Evolutionary conservation across 345 rosid species (phyloP).

Genomic region (Eucalyptus pauciflora): DNA sequence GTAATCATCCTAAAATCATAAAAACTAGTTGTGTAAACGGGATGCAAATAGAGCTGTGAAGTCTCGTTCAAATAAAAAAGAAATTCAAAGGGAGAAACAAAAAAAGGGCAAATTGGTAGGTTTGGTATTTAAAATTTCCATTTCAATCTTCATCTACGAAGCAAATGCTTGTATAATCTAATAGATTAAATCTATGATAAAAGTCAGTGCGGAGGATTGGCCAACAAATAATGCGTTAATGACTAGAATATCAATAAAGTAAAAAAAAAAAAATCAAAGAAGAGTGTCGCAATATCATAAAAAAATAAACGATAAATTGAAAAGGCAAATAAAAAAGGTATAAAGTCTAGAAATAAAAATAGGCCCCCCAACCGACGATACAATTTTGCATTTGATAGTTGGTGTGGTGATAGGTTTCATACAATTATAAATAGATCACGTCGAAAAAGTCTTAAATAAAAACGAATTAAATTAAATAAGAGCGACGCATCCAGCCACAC

Average conservation of each 20-base stretch:
- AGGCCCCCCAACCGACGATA: not conserved
- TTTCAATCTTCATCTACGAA: not conserved
- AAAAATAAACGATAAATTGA: no score
- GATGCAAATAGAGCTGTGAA: not conserved
- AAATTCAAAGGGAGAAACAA: not conserved
- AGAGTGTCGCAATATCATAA: rapidly evolving
- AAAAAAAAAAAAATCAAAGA: no score
- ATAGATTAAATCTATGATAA: not conserved
- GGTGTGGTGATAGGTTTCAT: no score
- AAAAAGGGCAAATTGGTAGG: not conserved
- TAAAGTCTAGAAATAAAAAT: not conserved
- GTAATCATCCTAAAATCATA: not conserved
- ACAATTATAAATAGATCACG: not conserved
- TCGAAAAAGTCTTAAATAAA: no score
- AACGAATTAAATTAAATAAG: no score
- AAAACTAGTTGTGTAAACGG: not conserved
- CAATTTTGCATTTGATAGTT: no score
- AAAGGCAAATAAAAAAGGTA: not conserved
- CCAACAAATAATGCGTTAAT: not conserved
- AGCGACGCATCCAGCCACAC: not conserved
- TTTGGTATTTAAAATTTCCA: not conserved
- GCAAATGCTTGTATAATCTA: not conserved
- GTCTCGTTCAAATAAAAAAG: not conserved
- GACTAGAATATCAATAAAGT: no score
- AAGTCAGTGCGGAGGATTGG: rapidly evolving